Percentiles rank a stretch among this genome's conserved stretches.
Evolutionary conservation across 768 basidiomycete species (phyloP).

Genomic region (Chalciporus piperatus): DNA sequence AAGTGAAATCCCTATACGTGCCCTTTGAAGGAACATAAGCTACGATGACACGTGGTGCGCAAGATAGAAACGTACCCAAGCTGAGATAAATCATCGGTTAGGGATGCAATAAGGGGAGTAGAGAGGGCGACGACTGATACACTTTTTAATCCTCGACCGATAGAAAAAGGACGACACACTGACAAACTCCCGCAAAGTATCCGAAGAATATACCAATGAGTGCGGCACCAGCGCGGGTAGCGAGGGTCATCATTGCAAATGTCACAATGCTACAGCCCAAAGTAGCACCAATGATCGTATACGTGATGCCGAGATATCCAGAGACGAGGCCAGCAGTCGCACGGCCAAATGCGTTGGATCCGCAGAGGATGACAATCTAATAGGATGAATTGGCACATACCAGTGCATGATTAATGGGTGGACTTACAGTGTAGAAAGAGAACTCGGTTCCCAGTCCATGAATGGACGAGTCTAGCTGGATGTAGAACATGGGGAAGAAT

Average conservation of each 20-base stretch:
- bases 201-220: constrained; percentile 44
- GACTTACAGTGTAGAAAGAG: constrained; percentile 53
- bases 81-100: constrained; percentile 45
- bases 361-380: constrained; percentile 39
- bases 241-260: constrained; percentile 42
- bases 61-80: constrained; percentile 37
- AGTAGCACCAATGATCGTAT: constrained; percentile 38
- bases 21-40: constrained; percentile 10
- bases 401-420: neutral
- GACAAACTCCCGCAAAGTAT: constrained; percentile 47
- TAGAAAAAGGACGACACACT: constrained; percentile 12
- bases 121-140: constrained; percentile 37
- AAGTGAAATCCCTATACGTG: constrained; percentile 49
- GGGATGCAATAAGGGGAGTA: constrained; percentile 41
- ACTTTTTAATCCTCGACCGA: neutral
- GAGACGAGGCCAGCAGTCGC: constrained; percentile 35
- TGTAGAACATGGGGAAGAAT: constrained; percentile 53
- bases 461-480: constrained; percentile 53
- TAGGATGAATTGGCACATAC: neutral
- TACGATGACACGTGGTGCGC: neutral
- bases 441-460: constrained; percentile 44
- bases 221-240: constrained; percentile 35
- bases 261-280: constrained; percentile 36
- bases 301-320: constrained; percentile 42
- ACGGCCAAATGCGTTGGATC: constrained; percentile 36